Evolutionary conservation across 352 stramenopile genomes (phyloP), one percentile per base, ranked within the genome.

Genomic region (Phytophthora hibernalis): DNA sequence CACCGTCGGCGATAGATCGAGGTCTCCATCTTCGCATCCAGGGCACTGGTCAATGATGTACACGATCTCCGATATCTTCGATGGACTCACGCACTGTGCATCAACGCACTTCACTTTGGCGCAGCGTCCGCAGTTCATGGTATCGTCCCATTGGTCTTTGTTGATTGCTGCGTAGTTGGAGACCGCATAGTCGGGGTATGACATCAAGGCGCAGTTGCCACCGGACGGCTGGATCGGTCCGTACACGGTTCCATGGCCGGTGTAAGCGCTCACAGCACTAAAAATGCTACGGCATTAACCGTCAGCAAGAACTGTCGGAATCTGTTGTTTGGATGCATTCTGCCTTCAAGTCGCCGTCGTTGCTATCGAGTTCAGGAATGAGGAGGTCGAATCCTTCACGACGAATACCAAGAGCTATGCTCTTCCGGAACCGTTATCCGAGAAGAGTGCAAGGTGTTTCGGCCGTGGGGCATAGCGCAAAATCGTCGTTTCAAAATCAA

Each of bases 161-260:
- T 70, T 70, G 40, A 70, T 54, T 11, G 63, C 63, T 12, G 52
- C 63, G 22, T 57, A 67, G 38, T 68, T 68, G 28, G 50, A 47
- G 5, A 58, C 12, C 16, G 56, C 55, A 9, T 37, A 33, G 0
- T 53, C 15, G 16, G 57, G 55, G 26, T 61, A 67, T 10, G 52
- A 21, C 65, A 62, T 61, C 16, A 67, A 60, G 59, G 68, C 68
- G 38, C 65, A 72, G 20, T 72, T 72, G 20, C 65, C 65, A 7
- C 65, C 58, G 12, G 65, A 68, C 12, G 58, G 65, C 5, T 58
- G 22, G 1, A 38, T 64, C 9, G 62, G 52, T 13, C 58, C 57
- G 38, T 72, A 72, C 7, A 48, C 45, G 26, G 65, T 72, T 22
- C 58, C 65, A 28, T 64, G 13, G 2, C 65, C 65, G 24, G 22